A percentile compares a stretch with the other conserved stretches of the same genome.
These are phyloP conservation scores for Verticillium tricorpus DNA, from an alignment of 2,329 filamentous ascomycete genomes.

Conservation along the genomic window DNA sequence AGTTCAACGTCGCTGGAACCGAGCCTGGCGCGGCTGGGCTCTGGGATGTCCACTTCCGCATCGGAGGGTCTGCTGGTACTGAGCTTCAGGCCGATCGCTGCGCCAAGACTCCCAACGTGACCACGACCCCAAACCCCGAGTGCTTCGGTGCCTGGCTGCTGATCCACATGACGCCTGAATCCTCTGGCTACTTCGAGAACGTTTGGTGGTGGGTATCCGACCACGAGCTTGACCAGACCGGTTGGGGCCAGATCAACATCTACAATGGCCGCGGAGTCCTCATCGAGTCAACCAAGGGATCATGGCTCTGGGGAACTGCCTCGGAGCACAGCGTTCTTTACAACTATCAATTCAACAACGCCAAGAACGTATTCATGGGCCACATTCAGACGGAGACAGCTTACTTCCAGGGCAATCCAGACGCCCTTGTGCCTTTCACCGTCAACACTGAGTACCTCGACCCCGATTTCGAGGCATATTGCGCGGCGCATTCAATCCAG, in stretches of 20 bases:
- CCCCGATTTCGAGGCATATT: conserved; percentile 61
- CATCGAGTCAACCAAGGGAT: conserved; percentile 68
- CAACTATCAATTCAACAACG: conserved; percentile 81
- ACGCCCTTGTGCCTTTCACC: conserved; percentile 61
- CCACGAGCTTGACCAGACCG: conserved; percentile 75
- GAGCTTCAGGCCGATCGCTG: conserved; percentile 76
- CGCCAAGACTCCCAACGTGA: conserved; percentile 65
- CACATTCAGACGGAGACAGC: conserved; percentile 88
- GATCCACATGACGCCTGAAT: conserved; percentile 57
- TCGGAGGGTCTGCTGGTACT: conserved; percentile 83
- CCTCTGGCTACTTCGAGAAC: conserved; percentile 80
- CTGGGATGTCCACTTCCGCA: conserved; percentile 95
- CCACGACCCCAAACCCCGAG: conserved; percentile 55
- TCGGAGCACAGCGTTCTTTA: conserved; percentile 64
- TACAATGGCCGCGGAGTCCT: conserved; percentile 83
- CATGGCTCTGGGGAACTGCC: conserved; percentile 79
- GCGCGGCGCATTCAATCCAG: conserved; percentile 29
- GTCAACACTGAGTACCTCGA: conserved; percentile 54
- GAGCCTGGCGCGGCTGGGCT: conserved; percentile 69
- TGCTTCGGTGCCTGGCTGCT: conserved; percentile 74
- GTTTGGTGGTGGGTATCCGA: conserved; percentile 88
- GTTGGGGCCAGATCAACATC: conserved; percentile 71
- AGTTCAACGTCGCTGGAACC: conserved; percentile 78
- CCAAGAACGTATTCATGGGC: conserved; percentile 75
- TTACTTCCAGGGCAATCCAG: conserved; percentile 80